Evolutionary conservation across 202 grass and related monocot species (phyloP), one percentile per base, ranked within the genome.

Genomic region (Schoenoplectus triqueter): DNA sequence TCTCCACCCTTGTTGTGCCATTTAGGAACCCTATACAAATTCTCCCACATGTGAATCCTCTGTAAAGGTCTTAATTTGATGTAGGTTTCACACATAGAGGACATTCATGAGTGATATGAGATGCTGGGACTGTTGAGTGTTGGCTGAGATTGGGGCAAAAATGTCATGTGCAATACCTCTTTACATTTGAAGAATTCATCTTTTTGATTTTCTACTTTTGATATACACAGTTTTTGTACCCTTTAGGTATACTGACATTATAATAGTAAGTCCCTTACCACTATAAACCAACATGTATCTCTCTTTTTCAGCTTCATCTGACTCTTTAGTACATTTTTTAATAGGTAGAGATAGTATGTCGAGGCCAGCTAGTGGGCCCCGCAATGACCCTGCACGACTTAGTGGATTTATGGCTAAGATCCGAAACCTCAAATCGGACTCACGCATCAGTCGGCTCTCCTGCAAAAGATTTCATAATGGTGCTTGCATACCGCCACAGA

Each of bases 381-480:
- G 60, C 87, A 14, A 91, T 82, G 10, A 89, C 87, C 9, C 64
- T 99, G 65, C 86, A 80, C 0, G 69, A 64, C 39, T 88, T 99
- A 42, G 49, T 91, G 6, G 89, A 96, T 8, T 69, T 91, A 70
- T 96, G 92, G 82, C 80, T 84, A 71, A 87, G 82, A 73, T 89
- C 78, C 9, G 88, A 88, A 63, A 77, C 86, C 9, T 64, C 59
- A 22, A 15, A 84, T 4, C 77, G 40, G 48, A n/a, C 89, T 49
- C 67, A 65, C 22, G 41, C 87, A 2, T 80, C 81, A 31, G 75
- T 89, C 15, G 90, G 86, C 6, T 56, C 92, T 60, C 86, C 89
- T 3, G 93, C 89, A 66, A 92, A 91, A 10, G 85, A 92, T 81
- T 96, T 94, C 18, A 86, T 99, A 57, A 99, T 96, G 93, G 89